phyloP scores from a whole-genome alignment of 73 alveolate species.

The Strombidium stylifer region DNA sequence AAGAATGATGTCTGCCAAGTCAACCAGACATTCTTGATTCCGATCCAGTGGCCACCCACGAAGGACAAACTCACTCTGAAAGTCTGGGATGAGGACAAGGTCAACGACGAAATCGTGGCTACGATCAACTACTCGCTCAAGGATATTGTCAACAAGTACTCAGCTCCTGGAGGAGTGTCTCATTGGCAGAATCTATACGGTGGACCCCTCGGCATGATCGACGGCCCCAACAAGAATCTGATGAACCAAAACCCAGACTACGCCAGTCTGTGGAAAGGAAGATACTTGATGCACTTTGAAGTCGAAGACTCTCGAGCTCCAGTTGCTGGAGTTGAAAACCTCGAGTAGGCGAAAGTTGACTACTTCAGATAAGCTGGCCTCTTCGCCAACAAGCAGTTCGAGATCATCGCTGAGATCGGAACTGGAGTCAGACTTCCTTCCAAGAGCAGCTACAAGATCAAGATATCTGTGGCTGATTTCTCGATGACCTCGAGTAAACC shows the following conservation, averaged over 20 bases:
- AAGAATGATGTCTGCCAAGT: slow-evolving; percentile 45
- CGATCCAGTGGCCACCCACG: slow-evolving; percentile 57
- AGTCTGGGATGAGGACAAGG: slow-evolving; percentile 55
- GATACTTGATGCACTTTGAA: slow-evolving; percentile 75
- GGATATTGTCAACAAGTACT: slow-evolving; percentile 6
- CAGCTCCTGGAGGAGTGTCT: slow-evolving; percentile 10
- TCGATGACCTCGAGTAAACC: slow-evolving; percentile 1
- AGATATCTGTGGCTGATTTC: slow-evolving; percentile 42
- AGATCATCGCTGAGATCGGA: slow-evolving; percentile 32
- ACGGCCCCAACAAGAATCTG: slow-evolving; percentile 59
- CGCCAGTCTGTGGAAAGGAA: slow-evolving; percentile 93
- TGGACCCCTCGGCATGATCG: slow-evolving; percentile 65
- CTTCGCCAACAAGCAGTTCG: not conserved
- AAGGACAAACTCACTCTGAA: slow-evolving; percentile 43
- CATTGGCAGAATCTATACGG: slow-evolving; percentile 86
- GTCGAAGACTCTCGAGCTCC: slow-evolving; percentile 69
- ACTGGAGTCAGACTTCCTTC: slow-evolving; percentile 52
- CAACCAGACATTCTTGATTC: slow-evolving; percentile 59
- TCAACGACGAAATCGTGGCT: slow-evolving; percentile 64
- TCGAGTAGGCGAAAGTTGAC: slow-evolving; percentile 6
- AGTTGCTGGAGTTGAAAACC: slow-evolving; percentile 34
- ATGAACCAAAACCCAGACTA: slow-evolving; percentile 87
- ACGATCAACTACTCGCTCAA: slow-evolving; percentile 44
- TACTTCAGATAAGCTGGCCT: slow-evolving; percentile 6
- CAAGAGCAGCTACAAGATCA: slow-evolving; percentile 38